Evolutionary conservation across 2,329 filamentous ascomycete species (phyloP), one percentile per base, ranked within the genome.

Genomic region (Pseudogymnoascus sp.): DNA sequence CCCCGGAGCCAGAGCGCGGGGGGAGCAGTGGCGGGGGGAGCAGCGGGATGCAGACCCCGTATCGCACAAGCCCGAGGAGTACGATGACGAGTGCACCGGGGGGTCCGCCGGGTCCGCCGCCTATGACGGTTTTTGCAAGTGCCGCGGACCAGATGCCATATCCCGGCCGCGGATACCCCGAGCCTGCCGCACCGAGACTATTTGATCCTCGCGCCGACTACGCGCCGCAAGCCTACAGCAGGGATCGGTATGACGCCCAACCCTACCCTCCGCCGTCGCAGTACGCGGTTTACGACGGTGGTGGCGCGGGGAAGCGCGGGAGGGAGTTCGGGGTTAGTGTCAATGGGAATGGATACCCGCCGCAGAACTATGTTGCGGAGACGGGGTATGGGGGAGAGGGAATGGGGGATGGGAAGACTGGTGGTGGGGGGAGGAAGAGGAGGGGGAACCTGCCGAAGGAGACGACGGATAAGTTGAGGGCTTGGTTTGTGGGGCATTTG

Each of bases 361-460:
- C 38, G 38, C 38, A 40, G n/a, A 42, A 42, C 16, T 42, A 42
- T 42, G 38, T 42, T 16, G 23, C 23, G 5, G 50, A 28, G 23
- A 59, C 50, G 18, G 50, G 50, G 31, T 59, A 42, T 42, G 38
- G 38, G 0, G 16, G 6, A 10, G 38, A 42, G 10, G 38, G 38
- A 6, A 42, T 42, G 38, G 38, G 38, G 12, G 31, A 18, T 53
- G 60, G 60, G 64, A 84, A 82, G 72, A 18, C 11, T 28, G 31
- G 14, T 7, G 80, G 31, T 11, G 31, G 31, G 3, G 31, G 80
- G 67, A 77, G 84, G 34, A 87, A 85, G 73, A 82, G 91, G 61
- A 83, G 92, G 40, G 92, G 92, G 1, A 96, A 96, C 71, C 80
- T 96, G 2, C 92, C 92, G n/a, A 96, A 96, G 72, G 89, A 92